These are phyloP conservation scores for Colletotrichum zoysiae DNA, from an alignment of 2,329 filamentous ascomycete species.

Conservation along the genomic window DNA sequence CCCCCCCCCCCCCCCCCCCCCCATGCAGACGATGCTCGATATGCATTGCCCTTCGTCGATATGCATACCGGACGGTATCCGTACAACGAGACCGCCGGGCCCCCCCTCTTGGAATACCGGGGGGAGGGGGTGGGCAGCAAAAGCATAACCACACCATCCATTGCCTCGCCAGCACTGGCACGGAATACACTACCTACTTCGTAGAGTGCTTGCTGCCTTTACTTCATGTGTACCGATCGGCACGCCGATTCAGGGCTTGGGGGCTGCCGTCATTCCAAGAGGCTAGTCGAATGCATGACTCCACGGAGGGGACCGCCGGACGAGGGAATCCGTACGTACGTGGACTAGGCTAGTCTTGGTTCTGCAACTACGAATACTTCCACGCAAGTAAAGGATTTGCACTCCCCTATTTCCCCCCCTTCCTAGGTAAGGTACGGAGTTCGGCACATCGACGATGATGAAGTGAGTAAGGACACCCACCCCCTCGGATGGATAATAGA, in stretches of 20 bases:
- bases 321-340: neutral
- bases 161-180: neutral
- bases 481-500: too few species aligned
- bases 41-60: neutral
- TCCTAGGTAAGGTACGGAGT: neutral
- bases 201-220: neutral
- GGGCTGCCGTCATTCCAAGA: slow-evolving; percentile 2
- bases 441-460: neutral
- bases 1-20: too few species aligned
- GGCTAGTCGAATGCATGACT: neutral
- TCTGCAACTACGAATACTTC: neutral
- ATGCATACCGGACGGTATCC: neutral
- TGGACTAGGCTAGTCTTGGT: too few species aligned
- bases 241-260: slow-evolving; percentile 4
- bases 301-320: neutral
- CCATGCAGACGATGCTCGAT: neutral
- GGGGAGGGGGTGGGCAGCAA: neutral
- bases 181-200: neutral
- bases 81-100: neutral
- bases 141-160: neutral
- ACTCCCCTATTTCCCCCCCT: neutral
- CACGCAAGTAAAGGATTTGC: neutral
- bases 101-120: too few species aligned
- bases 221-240: slow-evolving; percentile 3
- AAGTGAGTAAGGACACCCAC: neutral